Evolutionary conservation across 352 stramenopile species (phyloP).

Genomic region (Phytopythium ostracodes): DNA sequence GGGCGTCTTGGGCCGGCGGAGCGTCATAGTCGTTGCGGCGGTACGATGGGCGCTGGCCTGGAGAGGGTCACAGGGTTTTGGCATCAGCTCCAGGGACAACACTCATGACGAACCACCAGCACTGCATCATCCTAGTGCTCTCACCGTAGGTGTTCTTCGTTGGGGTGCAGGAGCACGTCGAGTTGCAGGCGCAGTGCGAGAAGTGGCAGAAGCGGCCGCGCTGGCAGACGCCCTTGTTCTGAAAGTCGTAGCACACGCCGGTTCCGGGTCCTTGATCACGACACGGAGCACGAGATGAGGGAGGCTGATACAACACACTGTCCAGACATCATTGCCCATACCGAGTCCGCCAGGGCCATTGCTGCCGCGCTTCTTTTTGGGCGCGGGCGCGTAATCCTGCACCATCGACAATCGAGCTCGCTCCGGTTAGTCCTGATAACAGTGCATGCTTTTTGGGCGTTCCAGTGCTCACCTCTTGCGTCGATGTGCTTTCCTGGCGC

Average conservation of each 20-base stretch:
- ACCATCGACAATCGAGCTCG: neutral
- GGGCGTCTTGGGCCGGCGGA: constrained; percentile 49
- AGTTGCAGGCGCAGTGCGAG: constrained; percentile 86
- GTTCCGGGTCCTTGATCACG: constrained; percentile 60
- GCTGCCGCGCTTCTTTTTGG: constrained; percentile 65
- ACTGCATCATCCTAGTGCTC: neutral
- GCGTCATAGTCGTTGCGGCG: constrained; percentile 80
- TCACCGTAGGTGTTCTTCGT: constrained; percentile 84
- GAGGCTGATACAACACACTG: neutral
- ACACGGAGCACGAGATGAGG: too few species aligned
- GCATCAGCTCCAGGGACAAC: too few species aligned
- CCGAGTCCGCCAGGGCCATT: constrained; percentile 17
- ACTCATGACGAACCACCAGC: too few species aligned
- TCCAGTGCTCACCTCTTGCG: constrained; percentile 33
- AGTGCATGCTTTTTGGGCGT: neutral
- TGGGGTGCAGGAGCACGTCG: constrained; percentile 75
- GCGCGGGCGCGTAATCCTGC: constrained; percentile 49
- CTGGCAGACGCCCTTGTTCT: constrained; percentile 86
- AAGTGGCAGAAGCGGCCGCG: constrained; percentile 84
- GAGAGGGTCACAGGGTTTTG: too few species aligned
- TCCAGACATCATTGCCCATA: neutral
- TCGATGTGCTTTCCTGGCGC: constrained; percentile 26
- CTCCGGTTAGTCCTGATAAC: neutral
- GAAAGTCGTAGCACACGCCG: constrained; percentile 86
- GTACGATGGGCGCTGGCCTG: constrained; percentile 79